A percentile compares a stretch with the other conserved stretches of the same genome.
Evolutionary conservation across 2,329 filamentous ascomycete genomes (phyloP).

Genomic region (Venturia nashicola): DNA sequence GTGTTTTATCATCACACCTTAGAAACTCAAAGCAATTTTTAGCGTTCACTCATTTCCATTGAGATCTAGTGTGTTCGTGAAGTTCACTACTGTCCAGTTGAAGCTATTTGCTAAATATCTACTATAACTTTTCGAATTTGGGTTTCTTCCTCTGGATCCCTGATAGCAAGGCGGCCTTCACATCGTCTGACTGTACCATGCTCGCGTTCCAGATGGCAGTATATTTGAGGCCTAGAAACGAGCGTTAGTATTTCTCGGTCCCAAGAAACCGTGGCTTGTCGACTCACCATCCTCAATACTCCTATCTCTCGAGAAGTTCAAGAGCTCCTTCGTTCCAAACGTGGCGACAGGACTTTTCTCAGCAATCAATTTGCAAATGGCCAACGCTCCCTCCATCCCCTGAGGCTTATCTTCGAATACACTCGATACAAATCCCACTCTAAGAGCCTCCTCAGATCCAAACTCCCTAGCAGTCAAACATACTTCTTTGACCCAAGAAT

Average conservation of each 20-base stretch:
- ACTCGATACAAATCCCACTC: conserved; percentile 57
- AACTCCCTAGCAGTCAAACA: conserved; percentile 61
- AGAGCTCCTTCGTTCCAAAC: conserved; percentile 73
- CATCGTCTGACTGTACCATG: conserved; percentile 69
- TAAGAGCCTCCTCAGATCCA: conserved; percentile 52
- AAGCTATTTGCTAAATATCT: background rate
- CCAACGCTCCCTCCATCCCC: conserved; percentile 49
- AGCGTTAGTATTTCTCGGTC: background rate
- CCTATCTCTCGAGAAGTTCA: conserved; percentile 74
- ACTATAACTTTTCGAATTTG: conserved; percentile 57
- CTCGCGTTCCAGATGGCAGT: conserved; percentile 80
- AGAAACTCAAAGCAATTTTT: background rate
- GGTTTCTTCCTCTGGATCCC: conserved; percentile 68
- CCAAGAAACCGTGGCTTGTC: background rate
- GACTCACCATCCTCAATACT: conserved; percentile 59
- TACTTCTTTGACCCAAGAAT: conserved; percentile 71
- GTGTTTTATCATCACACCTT: background rate
- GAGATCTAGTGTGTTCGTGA: background rate
- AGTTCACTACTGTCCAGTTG: background rate
- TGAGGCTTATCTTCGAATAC: conserved; percentile 50
- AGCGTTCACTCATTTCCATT: no score
- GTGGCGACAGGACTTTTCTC: conserved; percentile 80
- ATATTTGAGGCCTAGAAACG: conserved; percentile 55
- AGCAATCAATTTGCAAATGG: conserved; percentile 54
- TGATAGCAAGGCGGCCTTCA: conserved; percentile 60